Conservation (phyloP, 768 basidiomycete species). For the Dendrothele bispora region DNA sequence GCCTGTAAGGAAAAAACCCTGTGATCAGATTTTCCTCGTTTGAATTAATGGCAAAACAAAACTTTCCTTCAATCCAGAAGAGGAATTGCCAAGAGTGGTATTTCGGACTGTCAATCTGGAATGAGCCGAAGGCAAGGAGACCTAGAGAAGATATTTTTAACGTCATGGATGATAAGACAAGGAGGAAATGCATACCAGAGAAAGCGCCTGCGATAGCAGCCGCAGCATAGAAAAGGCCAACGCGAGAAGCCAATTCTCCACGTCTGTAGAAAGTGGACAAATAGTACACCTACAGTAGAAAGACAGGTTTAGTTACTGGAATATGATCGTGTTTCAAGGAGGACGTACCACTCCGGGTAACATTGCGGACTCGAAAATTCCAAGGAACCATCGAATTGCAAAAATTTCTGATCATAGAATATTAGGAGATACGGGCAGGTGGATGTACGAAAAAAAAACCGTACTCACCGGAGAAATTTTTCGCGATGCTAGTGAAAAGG, state of each 20-base stretch:
- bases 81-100: conserved; percentile 52
- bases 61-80: conserved; percentile 51
- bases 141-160: conserved; percentile 25
- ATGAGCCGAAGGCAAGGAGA: conserved; percentile 52
- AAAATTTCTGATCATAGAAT: conserved; percentile 35
- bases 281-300: conserved; percentile 39
- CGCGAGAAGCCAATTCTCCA: conserved; percentile 48
- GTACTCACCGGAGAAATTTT: conserved; percentile 42
- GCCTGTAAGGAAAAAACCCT: conserved; percentile 25
- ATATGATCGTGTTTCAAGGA: not conserved
- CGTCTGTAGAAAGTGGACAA: conserved; percentile 53
- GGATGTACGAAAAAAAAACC: not conserved
- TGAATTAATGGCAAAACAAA: conserved; percentile 2
- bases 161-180: not conserved
- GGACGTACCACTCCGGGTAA: conserved; percentile 40
- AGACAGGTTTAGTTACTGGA: not conserved
- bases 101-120: conserved; percentile 40
- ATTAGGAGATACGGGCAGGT: not conserved
- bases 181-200: conserved; percentile 29
- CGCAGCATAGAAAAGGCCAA: conserved; percentile 52
- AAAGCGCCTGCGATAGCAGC: conserved; percentile 48
- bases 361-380: conserved; percentile 49
- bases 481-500: conserved; percentile 43
- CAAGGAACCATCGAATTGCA: conserved; percentile 49
- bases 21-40: no score